These are phyloP conservation scores for Chlorella sp. DNA, from an alignment of 139 green algal species.

Conservation along the genomic window DNA sequence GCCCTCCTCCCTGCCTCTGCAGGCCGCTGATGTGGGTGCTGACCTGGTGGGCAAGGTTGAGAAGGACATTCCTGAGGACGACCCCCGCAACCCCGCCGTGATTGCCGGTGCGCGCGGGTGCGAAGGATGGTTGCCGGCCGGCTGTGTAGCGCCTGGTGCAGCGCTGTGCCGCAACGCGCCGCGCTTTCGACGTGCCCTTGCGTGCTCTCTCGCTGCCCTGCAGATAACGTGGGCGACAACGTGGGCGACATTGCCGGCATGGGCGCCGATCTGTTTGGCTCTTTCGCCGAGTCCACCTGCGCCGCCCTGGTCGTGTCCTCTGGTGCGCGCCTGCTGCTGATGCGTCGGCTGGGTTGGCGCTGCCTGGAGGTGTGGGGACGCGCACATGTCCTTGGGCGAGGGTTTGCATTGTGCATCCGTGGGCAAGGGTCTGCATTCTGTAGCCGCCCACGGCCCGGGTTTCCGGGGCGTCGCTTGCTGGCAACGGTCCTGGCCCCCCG, in stretches of 20 bases:
- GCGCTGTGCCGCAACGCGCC: background rate
- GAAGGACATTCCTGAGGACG: slow-evolving; percentile 99
- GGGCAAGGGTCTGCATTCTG: too few relatives aligned
- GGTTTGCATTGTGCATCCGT: too few relatives aligned
- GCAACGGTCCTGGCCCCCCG: too few relatives aligned
- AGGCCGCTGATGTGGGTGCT: slow-evolving; percentile 97
- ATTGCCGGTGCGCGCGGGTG: slow-evolving; percentile 80
- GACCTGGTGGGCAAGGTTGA: slow-evolving; percentile 99
- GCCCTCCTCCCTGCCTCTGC: too few relatives aligned
- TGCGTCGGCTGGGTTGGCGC: too few relatives aligned
- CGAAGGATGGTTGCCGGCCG: background rate
- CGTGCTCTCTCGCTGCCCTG: background rate
- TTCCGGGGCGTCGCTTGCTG: too few relatives aligned
- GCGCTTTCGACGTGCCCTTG: background rate
- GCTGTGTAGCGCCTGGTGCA: background rate
- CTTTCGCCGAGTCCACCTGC: slow-evolving; percentile 96
- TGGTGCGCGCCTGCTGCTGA: background rate
- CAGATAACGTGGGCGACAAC: slow-evolving; percentile 99
- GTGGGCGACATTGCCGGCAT: slow-evolving; percentile 99
- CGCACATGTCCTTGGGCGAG: too few relatives aligned
- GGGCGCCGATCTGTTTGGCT: slow-evolving; percentile 98
- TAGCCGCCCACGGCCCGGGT: too few relatives aligned
- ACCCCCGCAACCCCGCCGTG: slow-evolving; percentile 97
- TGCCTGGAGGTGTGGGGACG: too few relatives aligned
- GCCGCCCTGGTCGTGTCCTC: slow-evolving; percentile 93